A percentile compares a stretch with the other conserved stretches of the same genome.
phyloP scores from a whole-genome alignment of 2,329 filamentous ascomycete genomes.

The Aureobasidium sp. region DNA sequence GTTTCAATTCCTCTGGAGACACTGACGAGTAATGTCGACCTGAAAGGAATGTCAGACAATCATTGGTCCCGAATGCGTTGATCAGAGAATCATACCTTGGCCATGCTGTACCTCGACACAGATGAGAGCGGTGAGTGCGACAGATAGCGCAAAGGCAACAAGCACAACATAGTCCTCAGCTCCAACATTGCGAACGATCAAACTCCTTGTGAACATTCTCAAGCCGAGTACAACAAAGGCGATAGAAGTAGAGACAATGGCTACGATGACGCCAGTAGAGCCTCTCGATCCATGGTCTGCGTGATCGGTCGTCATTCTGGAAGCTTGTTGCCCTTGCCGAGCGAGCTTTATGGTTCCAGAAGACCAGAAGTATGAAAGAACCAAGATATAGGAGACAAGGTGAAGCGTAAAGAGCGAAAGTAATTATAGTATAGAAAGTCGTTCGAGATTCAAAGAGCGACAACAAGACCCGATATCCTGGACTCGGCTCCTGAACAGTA shows the following conservation, averaged over 20 bases:
- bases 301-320: neutral
- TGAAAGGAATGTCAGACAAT: neutral
- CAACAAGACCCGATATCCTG: neutral
- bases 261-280: neutral
- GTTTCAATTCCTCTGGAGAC: neutral
- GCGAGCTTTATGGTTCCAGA: neutral
- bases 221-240: constrained; percentile 12
- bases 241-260: constrained; percentile 12
- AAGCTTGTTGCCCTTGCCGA: neutral
- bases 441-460: neutral
- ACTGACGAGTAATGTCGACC: constrained; percentile 3
- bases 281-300: neutral
- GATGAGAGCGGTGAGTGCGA: constrained; percentile 13
- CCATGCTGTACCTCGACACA: constrained; percentile 13
- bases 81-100: neutral
- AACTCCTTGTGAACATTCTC: constrained; percentile 12
- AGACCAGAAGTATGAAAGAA: neutral
- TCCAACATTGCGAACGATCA: constrained; percentile 14
- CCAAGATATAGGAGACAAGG: neutral
- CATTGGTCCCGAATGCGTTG: neutral
- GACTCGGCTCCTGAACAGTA: neutral
- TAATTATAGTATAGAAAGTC: neutral
- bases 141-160: constrained; percentile 10
- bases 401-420: neutral
- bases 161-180: constrained; percentile 14